Evolutionary conservation across 345 rosid genomes (phyloP), one percentile per base, ranked within the genome.

Genomic region (Populus euphratica): DNA sequence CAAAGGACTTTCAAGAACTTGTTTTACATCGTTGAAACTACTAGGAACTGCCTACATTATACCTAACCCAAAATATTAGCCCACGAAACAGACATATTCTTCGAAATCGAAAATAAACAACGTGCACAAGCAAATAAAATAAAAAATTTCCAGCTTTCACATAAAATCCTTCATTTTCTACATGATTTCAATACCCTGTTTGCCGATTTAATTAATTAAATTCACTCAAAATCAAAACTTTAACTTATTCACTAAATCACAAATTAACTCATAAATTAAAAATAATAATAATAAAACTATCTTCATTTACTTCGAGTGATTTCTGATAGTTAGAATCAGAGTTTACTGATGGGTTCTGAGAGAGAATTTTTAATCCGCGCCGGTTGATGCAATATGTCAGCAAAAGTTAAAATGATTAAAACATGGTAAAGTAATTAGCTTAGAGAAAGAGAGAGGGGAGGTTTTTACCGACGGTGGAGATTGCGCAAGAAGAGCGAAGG

Each of bases 81-180:
- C 39, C n/a, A 33, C 67, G 63, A 81, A 78, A 44, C 59, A 73
- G 70, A 31, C 66, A 47, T 49, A 70, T 33, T 25, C 33, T 65
- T 21, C 9, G 35, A 29, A 18, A 16, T 4, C 14, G 8, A 65
- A 23, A 20, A 13, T 54, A 52, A 31, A 41, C 61, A 21, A 31
- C 0, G 8, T 33, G 35, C 35, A 3, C 35, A 33, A 33, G 35
- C 35, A 33, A 33, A 33, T 33, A 31, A 33, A 33, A 33, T 3
- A 33, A n/a, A n/a, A 90, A 94, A 77, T 94, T 97, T 43, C 98
- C 97, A 33, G 97, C 98, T 89, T 94, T 94, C 75, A 89, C 85
- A 72, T 91, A 94, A 82, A 94, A 91, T 35, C 97, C 97, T 88
- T 87, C 93, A 74, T 93, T 94, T 36, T 79, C 84, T 81, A 81